Conservation (phyloP, 1,284 basidiomycete genomes). For the Coniferiporia sulphurascens region DNA sequence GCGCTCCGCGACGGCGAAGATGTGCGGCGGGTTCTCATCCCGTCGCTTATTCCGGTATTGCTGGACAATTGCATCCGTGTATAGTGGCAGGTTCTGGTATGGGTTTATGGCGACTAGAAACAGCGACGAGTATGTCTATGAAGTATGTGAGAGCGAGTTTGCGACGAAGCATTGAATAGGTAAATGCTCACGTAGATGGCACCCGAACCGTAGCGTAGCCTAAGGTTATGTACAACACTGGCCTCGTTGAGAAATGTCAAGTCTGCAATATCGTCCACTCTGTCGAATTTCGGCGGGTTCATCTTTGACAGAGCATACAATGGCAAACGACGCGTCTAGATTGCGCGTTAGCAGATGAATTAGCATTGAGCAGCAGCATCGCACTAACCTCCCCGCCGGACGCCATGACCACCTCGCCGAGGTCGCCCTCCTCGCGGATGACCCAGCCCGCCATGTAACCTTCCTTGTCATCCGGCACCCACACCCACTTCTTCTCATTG, state of each 20-base stretch:
- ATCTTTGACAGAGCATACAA: constrained; percentile 84
- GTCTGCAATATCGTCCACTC: constrained; percentile 97
- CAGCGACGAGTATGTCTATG: constrained; percentile 90
- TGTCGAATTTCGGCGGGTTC: constrained; percentile 99
- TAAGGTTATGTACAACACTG: constrained; percentile 95
- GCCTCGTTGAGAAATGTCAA: constrained; percentile 98
- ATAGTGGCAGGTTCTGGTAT: constrained; percentile 89
- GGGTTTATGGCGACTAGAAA: constrained; percentile 99
- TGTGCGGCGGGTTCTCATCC: constrained; percentile 96
- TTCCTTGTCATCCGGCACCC: constrained; percentile 86
- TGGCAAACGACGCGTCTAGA: constrained; percentile 68
- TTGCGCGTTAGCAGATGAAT: constrained; percentile 18
- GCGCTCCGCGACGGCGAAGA: constrained; percentile 95
- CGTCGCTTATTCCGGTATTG: constrained; percentile 91
- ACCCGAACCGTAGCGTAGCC: constrained; percentile 86
- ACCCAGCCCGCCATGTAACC: constrained; percentile 93
- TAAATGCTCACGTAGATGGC: constrained; percentile 81
- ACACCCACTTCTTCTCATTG: constrained; percentile 97
- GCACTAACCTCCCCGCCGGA: constrained; percentile 68
- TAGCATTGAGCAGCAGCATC: constrained; percentile 1
- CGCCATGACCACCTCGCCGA: constrained; percentile 76
- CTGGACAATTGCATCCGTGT: constrained; percentile 87
- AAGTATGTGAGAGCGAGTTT: constrained; percentile 18
- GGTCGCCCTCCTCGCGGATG: constrained; percentile 75
- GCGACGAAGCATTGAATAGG: neutral